A percentile compares a stretch with the other conserved stretches of the same genome.
These are phyloP conservation scores for Coniella vitis DNA, from an alignment of 2,329 filamentous ascomycete species.

Conservation along the genomic window DNA sequence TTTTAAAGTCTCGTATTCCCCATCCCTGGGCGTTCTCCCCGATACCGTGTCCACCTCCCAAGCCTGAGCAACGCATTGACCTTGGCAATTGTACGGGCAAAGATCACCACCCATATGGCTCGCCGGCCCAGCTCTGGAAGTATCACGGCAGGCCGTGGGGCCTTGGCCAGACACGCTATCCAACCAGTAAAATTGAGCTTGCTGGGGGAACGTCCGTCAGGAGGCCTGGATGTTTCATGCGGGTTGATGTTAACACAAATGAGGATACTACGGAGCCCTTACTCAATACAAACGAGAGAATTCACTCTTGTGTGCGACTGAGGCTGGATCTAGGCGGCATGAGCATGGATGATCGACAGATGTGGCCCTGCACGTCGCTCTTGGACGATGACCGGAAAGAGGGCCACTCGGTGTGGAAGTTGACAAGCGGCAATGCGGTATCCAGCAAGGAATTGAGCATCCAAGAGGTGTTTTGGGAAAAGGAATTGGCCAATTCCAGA, in stretches of 20 bases:
- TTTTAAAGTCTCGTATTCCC: conserved; percentile 13
- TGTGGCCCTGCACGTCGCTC: conserved; percentile 24
- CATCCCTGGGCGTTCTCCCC: conserved; percentile 19
- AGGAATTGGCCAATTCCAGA: conserved; percentile 12
- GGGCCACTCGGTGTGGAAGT: conserved; percentile 20
- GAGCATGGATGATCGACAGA: conserved; percentile 28
- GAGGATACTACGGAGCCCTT: conserved; percentile 28
- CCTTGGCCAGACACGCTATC: conserved; percentile 24
- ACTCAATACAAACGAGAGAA: conserved; percentile 30
- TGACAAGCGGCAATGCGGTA: conserved; percentile 17
- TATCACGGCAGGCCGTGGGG: conserved; percentile 24
- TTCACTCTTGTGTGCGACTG: conserved; percentile 26
- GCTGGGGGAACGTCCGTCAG: conserved; percentile 24
- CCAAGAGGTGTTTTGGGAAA: conserved; percentile 2
- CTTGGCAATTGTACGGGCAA: conserved; percentile 21
- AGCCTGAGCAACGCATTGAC: conserved; percentile 18
- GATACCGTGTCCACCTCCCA: conserved; percentile 21
- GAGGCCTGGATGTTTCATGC: conserved; percentile 29
- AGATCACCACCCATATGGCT: conserved; percentile 19
- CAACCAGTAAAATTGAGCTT: conserved; percentile 21
- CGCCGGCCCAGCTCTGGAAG: conserved; percentile 16
- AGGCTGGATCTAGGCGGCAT: conserved; percentile 24
- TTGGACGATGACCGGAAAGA: conserved; percentile 10
- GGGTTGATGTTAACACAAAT: conserved; percentile 32
- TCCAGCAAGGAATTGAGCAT: conserved; percentile 2